Conservation (phyloP, 345 rosid species). For the Leavenworthia alabamica region DNA sequence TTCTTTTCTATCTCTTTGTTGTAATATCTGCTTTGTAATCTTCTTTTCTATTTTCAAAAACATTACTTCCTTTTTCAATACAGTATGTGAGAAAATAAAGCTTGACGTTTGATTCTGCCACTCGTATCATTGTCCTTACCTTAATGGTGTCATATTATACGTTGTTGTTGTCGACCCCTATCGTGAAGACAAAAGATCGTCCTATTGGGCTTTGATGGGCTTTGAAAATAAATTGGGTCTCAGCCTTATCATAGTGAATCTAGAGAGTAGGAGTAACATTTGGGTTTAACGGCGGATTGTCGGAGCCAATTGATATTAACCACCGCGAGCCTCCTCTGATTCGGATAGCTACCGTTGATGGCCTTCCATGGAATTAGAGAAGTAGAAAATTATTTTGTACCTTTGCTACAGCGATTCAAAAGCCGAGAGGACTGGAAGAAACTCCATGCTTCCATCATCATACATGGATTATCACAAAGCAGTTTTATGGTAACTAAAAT, state of each 20-base stretch:
- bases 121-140: background rate
- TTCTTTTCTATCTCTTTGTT: too few species aligned
- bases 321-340: background rate
- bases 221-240: background rate
- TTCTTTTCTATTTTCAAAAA: background rate
- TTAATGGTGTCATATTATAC: background rate
- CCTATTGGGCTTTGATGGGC: background rate
- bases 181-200: background rate
- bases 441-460: slow-evolving; percentile 37
- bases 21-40: background rate
- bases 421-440: slow-evolving; percentile 33
- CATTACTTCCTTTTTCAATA: background rate
- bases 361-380: slow-evolving; percentile 29
- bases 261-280: background rate
- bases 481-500: slow-evolving; percentile 46
- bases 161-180: background rate
- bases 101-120: background rate
- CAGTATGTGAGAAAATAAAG: background rate
- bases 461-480: slow-evolving; percentile 44
- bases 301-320: background rate
- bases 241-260: background rate
- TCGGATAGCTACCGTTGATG: slow-evolving; percentile 1
- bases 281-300: background rate
- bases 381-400: slow-evolving; percentile 38
- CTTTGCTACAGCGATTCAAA: slow-evolving; percentile 35